Conservation (phyloP, 1,284 basidiomycete genomes). For the Apiotrichum mycotoxinovorans region DNA sequence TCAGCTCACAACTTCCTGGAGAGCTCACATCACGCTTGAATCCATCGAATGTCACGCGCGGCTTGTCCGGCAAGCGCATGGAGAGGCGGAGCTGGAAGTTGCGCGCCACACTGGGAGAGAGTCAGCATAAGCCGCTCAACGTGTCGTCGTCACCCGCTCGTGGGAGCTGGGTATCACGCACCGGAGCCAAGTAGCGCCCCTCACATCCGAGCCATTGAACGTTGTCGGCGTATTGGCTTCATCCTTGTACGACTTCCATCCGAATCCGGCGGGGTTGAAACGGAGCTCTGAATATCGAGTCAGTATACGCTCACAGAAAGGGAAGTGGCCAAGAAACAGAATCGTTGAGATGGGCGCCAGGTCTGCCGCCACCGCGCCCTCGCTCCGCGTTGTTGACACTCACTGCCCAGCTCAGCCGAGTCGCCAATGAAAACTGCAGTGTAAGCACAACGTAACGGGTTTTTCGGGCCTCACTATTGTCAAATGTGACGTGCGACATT, state of each 20-base stretch:
- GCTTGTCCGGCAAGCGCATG: slow-evolving; percentile 59
- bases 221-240: slow-evolving; percentile 57
- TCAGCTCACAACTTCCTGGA: background rate
- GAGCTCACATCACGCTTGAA: slow-evolving; percentile 77
- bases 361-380: no score
- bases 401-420: slow-evolving; percentile 73
- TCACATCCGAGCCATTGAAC: slow-evolving; percentile 69
- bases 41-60: slow-evolving; percentile 80
- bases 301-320: background rate
- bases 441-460: background rate
- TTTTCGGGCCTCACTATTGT: slow-evolving; percentile 30
- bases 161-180: slow-evolving; percentile 28
- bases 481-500: slow-evolving; percentile 46
- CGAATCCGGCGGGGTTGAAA: slow-evolving; percentile 80
- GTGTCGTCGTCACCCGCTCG: background rate
- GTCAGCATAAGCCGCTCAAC: background rate
- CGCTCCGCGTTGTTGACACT: slow-evolving; percentile 50
- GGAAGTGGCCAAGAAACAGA: no score
- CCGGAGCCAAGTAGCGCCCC: slow-evolving; percentile 80
- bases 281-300: slow-evolving; percentile 66
- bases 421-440: slow-evolving; percentile 66
- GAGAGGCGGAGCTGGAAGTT: slow-evolving; percentile 82
- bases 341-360: no score
- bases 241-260: slow-evolving; percentile 70
- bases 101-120: slow-evolving; percentile 66